Percentiles rank a stretch among this genome's conserved stretches.
Evolutionary conservation across 2,329 filamentous ascomycete species (phyloP).

Genomic region (Aspergillus quadricinctus): DNA sequence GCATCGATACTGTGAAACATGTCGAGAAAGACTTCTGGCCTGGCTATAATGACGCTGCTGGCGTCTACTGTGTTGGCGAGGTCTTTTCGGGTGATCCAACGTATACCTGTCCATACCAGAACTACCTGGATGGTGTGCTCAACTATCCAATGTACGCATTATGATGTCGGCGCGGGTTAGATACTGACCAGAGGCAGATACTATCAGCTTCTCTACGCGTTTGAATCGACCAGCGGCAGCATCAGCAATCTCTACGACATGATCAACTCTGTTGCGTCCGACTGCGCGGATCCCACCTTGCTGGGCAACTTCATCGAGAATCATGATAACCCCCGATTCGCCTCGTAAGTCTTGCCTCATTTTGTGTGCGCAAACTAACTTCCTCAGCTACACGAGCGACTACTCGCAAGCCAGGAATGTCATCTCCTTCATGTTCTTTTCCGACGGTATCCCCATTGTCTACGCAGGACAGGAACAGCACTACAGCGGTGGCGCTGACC

Average conservation of each 20-base stretch:
- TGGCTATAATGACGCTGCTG: constrained; percentile 33
- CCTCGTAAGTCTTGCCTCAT: constrained; percentile 20
- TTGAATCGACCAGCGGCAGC: constrained; percentile 26
- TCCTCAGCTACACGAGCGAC: constrained; percentile 14
- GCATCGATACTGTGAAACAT: constrained; percentile 48
- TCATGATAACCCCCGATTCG: constrained; percentile 56
- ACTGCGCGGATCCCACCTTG: constrained; percentile 41
- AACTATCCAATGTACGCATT: constrained; percentile 41
- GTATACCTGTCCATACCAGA: constrained; percentile 41
- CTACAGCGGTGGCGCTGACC: constrained; percentile 47
- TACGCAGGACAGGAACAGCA: constrained; percentile 64
- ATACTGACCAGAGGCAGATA: constrained; percentile 9
- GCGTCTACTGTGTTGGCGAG: constrained; percentile 47
- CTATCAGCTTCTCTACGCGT: constrained; percentile 30
- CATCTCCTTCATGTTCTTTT: constrained; percentile 55
- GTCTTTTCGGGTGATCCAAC: constrained; percentile 37
- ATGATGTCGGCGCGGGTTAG: not conserved
- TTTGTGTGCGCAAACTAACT: not conserved
- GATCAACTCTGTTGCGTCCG: constrained; percentile 22
- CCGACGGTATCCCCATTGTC: constrained; percentile 58
- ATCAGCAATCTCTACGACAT: constrained; percentile 28
- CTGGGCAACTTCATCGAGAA: constrained; percentile 56
- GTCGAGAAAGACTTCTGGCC: constrained; percentile 43
- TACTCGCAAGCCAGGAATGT: constrained; percentile 54
- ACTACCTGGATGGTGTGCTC: constrained; percentile 41